These are phyloP conservation scores for Apiospora malaysiana DNA, from an alignment of 2,329 filamentous ascomycete genomes.

Conservation along the genomic window DNA sequence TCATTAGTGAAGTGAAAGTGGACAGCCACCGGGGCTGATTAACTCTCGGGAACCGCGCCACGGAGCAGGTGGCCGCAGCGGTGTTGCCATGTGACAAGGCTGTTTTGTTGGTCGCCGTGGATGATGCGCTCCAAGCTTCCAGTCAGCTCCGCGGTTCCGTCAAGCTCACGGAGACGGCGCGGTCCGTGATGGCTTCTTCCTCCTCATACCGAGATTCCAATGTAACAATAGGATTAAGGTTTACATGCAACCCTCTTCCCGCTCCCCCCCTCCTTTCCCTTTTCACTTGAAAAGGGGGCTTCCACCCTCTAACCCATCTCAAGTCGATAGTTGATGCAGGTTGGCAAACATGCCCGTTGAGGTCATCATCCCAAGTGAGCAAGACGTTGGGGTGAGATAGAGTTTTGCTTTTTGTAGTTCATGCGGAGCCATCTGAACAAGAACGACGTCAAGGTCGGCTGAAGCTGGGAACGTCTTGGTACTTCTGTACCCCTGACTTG, in stretches of 20 bases:
- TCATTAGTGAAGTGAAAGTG: neutral
- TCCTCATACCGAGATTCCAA: neutral
- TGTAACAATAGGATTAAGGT: neutral
- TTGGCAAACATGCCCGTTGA: neutral
- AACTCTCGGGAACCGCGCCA: neutral
- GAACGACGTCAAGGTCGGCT: neutral
- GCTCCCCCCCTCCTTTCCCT: neutral
- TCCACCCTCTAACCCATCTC: neutral
- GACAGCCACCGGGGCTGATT: neutral
- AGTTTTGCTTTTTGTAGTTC: conserved; percentile 6
- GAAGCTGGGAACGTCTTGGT: neutral
- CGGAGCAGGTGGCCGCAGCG: neutral
- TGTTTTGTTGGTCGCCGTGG: neutral
- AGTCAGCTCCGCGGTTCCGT: neutral
- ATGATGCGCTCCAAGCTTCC: neutral
- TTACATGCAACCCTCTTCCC: neutral
- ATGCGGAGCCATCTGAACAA: neutral
- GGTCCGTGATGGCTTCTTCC: neutral
- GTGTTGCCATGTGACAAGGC: neutral
- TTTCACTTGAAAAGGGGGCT: neutral
- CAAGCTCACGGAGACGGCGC: neutral
- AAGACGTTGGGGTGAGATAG: neutral
- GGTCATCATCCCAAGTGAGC: neutral
- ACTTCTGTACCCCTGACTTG: neutral
- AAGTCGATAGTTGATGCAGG: neutral